A percentile compares a stretch with the other conserved stretches of the same genome.
Conservation (phyloP, 176 grass and related monocot genomes). For the Oryza australiensis region DNA sequence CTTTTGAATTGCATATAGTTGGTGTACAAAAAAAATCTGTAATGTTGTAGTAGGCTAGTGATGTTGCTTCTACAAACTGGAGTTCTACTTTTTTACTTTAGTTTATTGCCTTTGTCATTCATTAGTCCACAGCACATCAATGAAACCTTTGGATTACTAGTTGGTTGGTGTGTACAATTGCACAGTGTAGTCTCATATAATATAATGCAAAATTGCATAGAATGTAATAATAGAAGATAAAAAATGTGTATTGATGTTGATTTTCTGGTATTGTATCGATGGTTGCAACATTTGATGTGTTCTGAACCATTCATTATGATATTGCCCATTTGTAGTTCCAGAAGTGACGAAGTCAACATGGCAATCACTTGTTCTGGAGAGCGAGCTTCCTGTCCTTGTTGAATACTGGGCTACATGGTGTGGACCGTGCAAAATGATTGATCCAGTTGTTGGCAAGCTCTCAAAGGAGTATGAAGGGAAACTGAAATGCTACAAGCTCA, state of each 20-base stretch:
- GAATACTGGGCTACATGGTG: slow-evolving; percentile 95
- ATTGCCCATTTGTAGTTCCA: slow-evolving; percentile 28
- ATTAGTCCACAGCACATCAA: not conserved
- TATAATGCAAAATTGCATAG: not conserved
- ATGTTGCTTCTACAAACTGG: not conserved
- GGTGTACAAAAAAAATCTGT: not conserved
- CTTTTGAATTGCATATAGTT: not conserved
- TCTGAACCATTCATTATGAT: not conserved
- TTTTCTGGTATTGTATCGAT: not conserved
- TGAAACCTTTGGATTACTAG: not conserved
- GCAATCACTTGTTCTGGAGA: slow-evolving; percentile 60
- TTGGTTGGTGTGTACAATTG: not conserved
- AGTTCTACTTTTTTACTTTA: not conserved
- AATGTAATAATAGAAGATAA: not conserved
- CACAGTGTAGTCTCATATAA: not conserved
- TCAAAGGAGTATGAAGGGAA: slow-evolving; percentile 83
- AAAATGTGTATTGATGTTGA: not conserved
- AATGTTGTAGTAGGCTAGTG: not conserved
- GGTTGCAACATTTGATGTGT: not conserved
- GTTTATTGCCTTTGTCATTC: not conserved
- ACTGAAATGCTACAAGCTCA: slow-evolving; percentile 82
- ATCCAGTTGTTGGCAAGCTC: slow-evolving; percentile 69
- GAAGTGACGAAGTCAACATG: slow-evolving; percentile 71
- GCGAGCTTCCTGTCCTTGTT: slow-evolving; percentile 72
- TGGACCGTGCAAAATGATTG: slow-evolving; percentile 85